These are phyloP conservation scores for Zangia roseola DNA, from an alignment of 768 basidiomycete genomes.

Conservation along the genomic window DNA sequence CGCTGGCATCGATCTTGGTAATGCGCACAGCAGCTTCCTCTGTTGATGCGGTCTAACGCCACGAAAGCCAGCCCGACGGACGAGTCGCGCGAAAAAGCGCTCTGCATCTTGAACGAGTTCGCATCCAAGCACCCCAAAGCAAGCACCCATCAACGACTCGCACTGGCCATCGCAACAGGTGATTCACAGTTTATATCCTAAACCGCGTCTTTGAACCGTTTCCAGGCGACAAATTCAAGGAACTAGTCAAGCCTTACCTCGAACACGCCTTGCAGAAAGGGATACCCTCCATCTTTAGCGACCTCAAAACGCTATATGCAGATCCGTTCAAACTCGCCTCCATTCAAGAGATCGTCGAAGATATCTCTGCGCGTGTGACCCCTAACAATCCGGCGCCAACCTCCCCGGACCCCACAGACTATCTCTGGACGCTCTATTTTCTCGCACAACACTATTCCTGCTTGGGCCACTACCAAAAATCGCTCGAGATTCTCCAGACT, in stretches of 20 bases:
- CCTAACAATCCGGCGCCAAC: constrained; percentile 34
- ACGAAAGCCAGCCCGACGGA: constrained; percentile 44
- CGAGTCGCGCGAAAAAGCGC: constrained; percentile 49
- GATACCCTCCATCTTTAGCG: constrained; percentile 90
- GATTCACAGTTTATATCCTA: constrained; percentile 2
- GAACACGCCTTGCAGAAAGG: constrained; percentile 72
- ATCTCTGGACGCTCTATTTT: constrained; percentile 95
- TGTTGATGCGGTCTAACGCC: constrained; percentile 12
- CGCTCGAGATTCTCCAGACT: constrained; percentile 59
- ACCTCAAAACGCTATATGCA: constrained; percentile 81
- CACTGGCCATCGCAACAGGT: constrained; percentile 64
- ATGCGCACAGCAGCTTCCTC: constrained; percentile 15
- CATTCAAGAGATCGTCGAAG: constrained; percentile 70
- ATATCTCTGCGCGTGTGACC: constrained; percentile 37
- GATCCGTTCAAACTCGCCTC: constrained; percentile 60
- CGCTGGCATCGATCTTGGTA: constrained; percentile 67
- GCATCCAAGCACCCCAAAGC: constrained; percentile 63
- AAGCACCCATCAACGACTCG: constrained; percentile 68
- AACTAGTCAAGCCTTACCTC: constrained; percentile 66
- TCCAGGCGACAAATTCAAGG: constrained; percentile 65
- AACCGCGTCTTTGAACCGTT: neutral
- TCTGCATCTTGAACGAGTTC: constrained; percentile 60
- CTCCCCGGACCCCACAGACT: constrained; percentile 61
- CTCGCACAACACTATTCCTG: constrained; percentile 86
- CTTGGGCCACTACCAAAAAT: constrained; percentile 43